Base-by-base conservation (phyloP, 2,329 filamentous ascomycete species). In the Keithomyces neogunnii region DNA sequence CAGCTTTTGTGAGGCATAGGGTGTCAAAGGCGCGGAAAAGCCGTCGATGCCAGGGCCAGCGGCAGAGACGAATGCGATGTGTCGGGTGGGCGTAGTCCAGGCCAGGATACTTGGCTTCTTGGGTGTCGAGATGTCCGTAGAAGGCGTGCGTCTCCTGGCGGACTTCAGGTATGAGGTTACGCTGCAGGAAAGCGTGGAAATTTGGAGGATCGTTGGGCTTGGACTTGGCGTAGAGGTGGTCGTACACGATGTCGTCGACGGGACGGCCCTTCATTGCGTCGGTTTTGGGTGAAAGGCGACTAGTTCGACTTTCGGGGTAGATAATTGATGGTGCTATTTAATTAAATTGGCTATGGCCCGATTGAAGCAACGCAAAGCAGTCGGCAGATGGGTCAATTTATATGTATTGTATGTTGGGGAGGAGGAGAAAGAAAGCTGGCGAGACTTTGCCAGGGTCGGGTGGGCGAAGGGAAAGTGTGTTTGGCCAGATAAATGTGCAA, bases 61-160 rank as follows among this genome's bases (percentile, higher is more conserved):
- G 84, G 59, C 82, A 80, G 7, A 92, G 80, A n/a, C 88, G 85
- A 65, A 86, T 83, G 57, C 86, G 84, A 67, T 92, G 87, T 6
- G 84, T 85, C 29, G 70, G 73, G 63, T 88, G 75, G 53, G 78
- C 82, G 72, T 92, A 92, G 73, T 92, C 87, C 51, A 92, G 79
- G 32, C 87, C 87, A 0, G 87, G 87, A 58, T 91, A 91, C 60
- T 88, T 88, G 57, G 87, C 86, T 72, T 92, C 87, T 58, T 85
- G 81, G 30, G 85, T 89, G 63, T 88, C 84, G 57, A 91, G 79
- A 62, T 88, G 84, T 58, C 87, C 87, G 67, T 89, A 91, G 70
- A 88, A 91, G 48, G 83, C 80, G 57, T 85, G 80, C 1, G 88
- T 88, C 67, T 91, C 87, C 63, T 87, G 83, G 52, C 87, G 85